Base-by-base conservation (phyloP, 2,329 filamentous ascomycete species). In the Aspergillus sp. region DNA sequence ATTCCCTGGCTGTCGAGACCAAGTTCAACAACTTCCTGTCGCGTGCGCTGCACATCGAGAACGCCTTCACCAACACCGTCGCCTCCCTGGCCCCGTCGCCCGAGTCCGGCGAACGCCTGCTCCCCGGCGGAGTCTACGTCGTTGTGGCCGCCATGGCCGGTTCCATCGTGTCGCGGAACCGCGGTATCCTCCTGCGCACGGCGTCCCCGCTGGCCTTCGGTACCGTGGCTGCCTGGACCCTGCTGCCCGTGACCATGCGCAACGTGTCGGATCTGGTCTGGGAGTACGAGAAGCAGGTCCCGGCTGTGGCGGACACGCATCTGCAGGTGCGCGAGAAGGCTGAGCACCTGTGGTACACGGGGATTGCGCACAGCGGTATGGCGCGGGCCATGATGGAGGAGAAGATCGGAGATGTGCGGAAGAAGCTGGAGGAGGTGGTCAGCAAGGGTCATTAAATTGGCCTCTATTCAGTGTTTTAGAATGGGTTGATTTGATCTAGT, bases 111-210 rank as follows among this genome's bases (percentile, higher is more conserved):
- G 95, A 99, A 83, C 88, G 88, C 74, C 85, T 99, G 59, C 88
- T 98, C 79, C 95, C 95, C 36, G 94, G 94, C 25, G 84, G 88
- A 61, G 87, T 98, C 68, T 98, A 98, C 80, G 92, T 98, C 50
- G 85, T 97, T 30, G 93, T 99, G 51, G 89, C 93, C 45, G 89
- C 91, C 70, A 97, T 99, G 93, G 91, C 95, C 38, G 95, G 94
- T 69, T 92, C 88, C 77, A 98, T 99, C 75, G 82, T 97, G 58
- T 87, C 91, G 58, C 88, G 94, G 65, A 96, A 96, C 82, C 88
- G 94, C 69, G 93, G 90, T 77, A 84, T 98, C 64, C 76, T 97
- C 64, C 81, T 99, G 57, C 88, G 95, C 67, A 88, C 89, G 57
- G 82, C 88, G 2, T 84, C 91, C 2, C 95, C 95, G 10, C 78